A percentile compares a stretch with the other conserved stretches of the same genome.
phyloP scores from a whole-genome alignment of 306 rosid genomes.

The Pterocarpus macrocarpus region DNA sequence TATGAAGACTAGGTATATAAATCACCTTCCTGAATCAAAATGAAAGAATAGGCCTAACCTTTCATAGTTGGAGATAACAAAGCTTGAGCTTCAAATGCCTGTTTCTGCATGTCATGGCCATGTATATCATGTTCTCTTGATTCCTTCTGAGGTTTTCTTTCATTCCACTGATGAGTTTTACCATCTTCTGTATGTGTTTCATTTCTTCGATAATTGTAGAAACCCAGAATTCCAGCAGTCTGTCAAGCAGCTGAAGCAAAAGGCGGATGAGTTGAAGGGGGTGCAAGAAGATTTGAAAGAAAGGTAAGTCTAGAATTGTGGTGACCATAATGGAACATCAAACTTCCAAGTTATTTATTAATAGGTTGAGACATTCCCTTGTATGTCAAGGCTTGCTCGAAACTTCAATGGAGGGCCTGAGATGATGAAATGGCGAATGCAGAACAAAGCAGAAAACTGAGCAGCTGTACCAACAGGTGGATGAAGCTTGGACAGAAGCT shows the following conservation, averaged over 20 bases:
- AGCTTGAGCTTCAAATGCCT: not conserved
- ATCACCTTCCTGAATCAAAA: not conserved
- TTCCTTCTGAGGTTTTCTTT: constrained; percentile 12
- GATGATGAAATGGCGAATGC: constrained; percentile 92
- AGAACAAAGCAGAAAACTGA: constrained; percentile 96
- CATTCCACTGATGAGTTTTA: not conserved
- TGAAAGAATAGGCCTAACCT: not conserved
- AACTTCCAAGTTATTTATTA: constrained; percentile 43
- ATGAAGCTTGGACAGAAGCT: constrained; percentile 88
- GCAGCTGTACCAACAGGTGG: constrained; percentile 89
- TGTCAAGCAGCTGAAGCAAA: constrained; percentile 79
- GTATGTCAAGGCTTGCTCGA: constrained; percentile 96
- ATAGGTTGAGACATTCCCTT: constrained; percentile 91
- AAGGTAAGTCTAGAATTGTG: constrained; percentile 61
- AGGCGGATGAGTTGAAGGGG: constrained; percentile 80
- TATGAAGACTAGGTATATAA: not conserved
- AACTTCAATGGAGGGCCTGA: constrained; percentile 81
- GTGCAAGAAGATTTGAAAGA: constrained; percentile 79
- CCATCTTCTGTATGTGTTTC: constrained; percentile 5
- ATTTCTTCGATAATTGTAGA: constrained; percentile 53
- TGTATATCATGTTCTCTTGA: constrained; percentile 21
- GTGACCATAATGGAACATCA: constrained; percentile 28
- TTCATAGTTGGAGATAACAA: constrained; percentile 6
- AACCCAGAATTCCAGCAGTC: constrained; percentile 79
- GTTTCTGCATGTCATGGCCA: constrained; percentile 10